These are phyloP conservation scores for Cordyceps cateniannulata DNA, from an alignment of 2,329 filamentous ascomycete species.

Conservation along the genomic window DNA sequence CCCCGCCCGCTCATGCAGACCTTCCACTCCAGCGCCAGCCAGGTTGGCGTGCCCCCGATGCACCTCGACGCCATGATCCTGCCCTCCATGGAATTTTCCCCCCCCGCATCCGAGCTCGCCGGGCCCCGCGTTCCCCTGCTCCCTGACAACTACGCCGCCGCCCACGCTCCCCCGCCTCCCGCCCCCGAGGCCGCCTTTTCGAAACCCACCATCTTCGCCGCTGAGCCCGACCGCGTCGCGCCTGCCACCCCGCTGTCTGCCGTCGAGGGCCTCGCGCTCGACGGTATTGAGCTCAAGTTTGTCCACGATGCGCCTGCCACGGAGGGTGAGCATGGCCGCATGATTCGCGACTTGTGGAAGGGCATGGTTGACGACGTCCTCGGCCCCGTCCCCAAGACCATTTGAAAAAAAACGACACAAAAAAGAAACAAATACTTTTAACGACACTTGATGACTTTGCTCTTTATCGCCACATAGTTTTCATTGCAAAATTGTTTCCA, in stretches of 20 bases:
- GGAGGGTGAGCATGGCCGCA: conserved; percentile 30
- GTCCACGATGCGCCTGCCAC: conserved; percentile 30
- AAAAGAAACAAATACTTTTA: neutral
- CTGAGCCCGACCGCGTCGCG: conserved; percentile 46
- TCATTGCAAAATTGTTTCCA: neutral
- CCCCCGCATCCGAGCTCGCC: conserved; percentile 26
- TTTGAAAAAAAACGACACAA: neutral
- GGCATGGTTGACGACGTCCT: conserved; percentile 48
- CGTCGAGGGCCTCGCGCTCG: conserved; percentile 51
- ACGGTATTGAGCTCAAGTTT: conserved; percentile 50
- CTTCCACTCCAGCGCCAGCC: conserved; percentile 45
- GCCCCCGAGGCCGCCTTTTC: conserved; percentile 33
- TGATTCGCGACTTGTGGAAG: conserved; percentile 50
- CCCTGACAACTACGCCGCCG: conserved; percentile 47
- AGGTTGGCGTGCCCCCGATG: conserved; percentile 31
- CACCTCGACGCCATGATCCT: conserved; percentile 49
- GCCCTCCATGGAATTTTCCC: conserved; percentile 34
- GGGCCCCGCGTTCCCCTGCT: conserved; percentile 52
- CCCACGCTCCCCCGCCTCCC: conserved; percentile 35
- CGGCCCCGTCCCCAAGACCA: conserved; percentile 14
- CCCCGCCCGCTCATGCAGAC: conserved; percentile 57
- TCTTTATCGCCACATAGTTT: neutral
- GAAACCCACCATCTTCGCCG: conserved; percentile 45
- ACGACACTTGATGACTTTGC: conserved; percentile 7
- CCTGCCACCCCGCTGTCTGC: conserved; percentile 47